Base-by-base conservation (phyloP, 345 rosid genomes). In the Mercurialis annua region DNA sequence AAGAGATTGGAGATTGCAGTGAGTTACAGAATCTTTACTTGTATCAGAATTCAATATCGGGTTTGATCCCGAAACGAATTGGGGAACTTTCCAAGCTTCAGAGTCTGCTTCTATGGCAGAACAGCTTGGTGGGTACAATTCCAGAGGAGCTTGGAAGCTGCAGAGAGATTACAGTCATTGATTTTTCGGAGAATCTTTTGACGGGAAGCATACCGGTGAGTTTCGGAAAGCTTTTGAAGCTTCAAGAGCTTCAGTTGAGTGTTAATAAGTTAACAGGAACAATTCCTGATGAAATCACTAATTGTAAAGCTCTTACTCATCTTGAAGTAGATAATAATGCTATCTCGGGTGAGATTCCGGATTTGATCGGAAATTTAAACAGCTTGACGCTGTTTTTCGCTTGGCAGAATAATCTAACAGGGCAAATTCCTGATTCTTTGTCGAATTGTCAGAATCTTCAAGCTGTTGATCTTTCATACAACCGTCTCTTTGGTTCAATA, bases 391-490 rank as follows among this genome's bases (percentile, higher is more conserved):
- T 87, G 57, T 89, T 93, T 78, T 93, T 89, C 66, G 91, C 97
- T 36, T 93, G 98, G 98, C 82, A 86, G 78, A 93, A 93, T 75
- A 83, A 77, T 73, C 82, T 93, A 38, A 86, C 94, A 14, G 96
- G 98, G 24, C 81, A 66, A 14, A 77, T 93, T 31, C 98, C 95
- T 0, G 81, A 73, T 71, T 83, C 90, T 54, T 77, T 90, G 30
- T 81, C 96, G 7, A 77, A 74, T 64, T 90, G 98, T 53, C 64
- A 59, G 76, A 85, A 87, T 59, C 98, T 93, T 71, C 85, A 93
- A 80, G 93, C 96, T 63, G 83, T 93, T 33, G 98, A 93, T 76
- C 77, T 93, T n/a, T 93, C 98, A 24, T 89, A 83, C 78, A 93
- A 93, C 78, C 80, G 60, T 70, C 85, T 90, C 58, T 80, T 81